A percentile compares a stretch with the other conserved stretches of the same genome.
These are phyloP conservation scores for Gelatoporia subvermispora DNA, from an alignment of 768 basidiomycete species.

Conservation along the genomic window DNA sequence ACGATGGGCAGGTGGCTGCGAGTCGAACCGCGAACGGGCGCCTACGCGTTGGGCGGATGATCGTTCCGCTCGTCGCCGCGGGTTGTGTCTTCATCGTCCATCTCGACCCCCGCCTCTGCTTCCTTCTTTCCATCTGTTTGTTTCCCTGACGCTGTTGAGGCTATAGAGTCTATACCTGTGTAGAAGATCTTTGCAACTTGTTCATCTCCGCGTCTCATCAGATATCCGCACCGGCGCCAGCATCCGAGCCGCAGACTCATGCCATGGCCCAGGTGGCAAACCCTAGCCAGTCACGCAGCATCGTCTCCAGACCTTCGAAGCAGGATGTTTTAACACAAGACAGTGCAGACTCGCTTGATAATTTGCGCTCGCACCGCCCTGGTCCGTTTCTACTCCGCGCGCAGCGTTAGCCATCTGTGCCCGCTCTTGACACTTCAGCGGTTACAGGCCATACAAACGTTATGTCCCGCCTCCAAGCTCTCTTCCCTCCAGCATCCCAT, in stretches of 20 bases:
- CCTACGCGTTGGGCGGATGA: not conserved
- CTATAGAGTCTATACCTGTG: too few species aligned
- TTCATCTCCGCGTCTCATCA: too few species aligned
- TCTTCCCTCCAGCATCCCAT: conserved; percentile 39
- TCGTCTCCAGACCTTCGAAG: not conserved
- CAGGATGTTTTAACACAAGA: not conserved
- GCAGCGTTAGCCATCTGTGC: not conserved
- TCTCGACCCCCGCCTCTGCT: too few species aligned
- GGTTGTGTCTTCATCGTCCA: too few species aligned
- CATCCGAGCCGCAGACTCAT: too few species aligned
- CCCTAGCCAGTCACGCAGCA: too few species aligned
- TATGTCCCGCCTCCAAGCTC: conserved; percentile 45
- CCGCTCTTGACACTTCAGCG: not conserved
- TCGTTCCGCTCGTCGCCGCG: not conserved
- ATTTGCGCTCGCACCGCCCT: not conserved
- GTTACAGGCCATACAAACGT: conserved; percentile 22
- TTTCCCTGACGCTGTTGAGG: too few species aligned
- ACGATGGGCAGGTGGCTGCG: not conserved
- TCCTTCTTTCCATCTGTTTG: too few species aligned
- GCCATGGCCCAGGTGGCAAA: too few species aligned
- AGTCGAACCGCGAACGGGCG: not conserved
- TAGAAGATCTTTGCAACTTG: too few species aligned
- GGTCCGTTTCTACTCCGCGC: not conserved
- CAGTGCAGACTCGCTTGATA: too few species aligned
- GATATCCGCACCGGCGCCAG: too few species aligned